These are phyloP conservation scores for Pyrenophora seminiperda DNA, from an alignment of 2,329 filamentous ascomycete species.

Conservation along the genomic window DNA sequence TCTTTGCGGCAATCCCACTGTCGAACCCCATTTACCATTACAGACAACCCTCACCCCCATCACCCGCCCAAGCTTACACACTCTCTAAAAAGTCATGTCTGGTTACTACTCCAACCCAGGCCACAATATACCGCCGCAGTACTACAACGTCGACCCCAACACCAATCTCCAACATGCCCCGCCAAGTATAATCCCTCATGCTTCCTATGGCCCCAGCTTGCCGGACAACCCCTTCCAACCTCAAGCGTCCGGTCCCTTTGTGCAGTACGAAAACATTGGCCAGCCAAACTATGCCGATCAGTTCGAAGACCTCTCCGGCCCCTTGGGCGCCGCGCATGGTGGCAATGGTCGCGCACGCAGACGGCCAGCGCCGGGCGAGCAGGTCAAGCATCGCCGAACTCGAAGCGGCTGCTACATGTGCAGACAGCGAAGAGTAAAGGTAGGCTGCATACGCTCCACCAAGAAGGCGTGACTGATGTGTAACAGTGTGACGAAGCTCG, in stretches of 20 bases:
- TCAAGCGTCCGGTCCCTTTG: slow-evolving; percentile 35
- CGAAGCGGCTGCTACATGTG: slow-evolving; percentile 95
- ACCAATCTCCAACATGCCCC: slow-evolving; percentile 31
- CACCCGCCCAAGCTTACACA: slow-evolving; percentile 24
- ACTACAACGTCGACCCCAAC: slow-evolving; percentile 44
- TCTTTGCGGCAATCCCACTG: slow-evolving; percentile 32
- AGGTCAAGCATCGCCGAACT: slow-evolving; percentile 90
- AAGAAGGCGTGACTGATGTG: slow-evolving; percentile 19
- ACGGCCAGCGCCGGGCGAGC: slow-evolving; percentile 57
- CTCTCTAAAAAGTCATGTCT: slow-evolving; percentile 39
- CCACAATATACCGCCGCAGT: slow-evolving; percentile 42
- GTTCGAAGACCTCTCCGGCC: slow-evolving; percentile 42
- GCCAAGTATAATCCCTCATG: slow-evolving; percentile 38
- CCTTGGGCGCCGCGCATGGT: slow-evolving; percentile 35
- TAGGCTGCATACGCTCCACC: slow-evolving; percentile 28
- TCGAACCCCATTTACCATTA: slow-evolving; percentile 28
- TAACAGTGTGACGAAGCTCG: slow-evolving; percentile 84
- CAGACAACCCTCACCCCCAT: slow-evolving; percentile 26
- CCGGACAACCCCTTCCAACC: slow-evolving; percentile 43
- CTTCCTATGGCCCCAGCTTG: slow-evolving; percentile 34
- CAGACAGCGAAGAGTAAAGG: slow-evolving; percentile 82
- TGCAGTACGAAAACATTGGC: slow-evolving; percentile 41
- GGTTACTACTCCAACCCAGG: slow-evolving; percentile 44
- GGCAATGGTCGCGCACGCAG: slow-evolving; percentile 38
- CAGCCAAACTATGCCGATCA: slow-evolving; percentile 43